Percentiles rank a stretch among this genome's conserved stretches.
These are phyloP conservation scores for Hypoxylon sp. DNA, from an alignment of 2,329 filamentous ascomycete species.

Conservation along the genomic window DNA sequence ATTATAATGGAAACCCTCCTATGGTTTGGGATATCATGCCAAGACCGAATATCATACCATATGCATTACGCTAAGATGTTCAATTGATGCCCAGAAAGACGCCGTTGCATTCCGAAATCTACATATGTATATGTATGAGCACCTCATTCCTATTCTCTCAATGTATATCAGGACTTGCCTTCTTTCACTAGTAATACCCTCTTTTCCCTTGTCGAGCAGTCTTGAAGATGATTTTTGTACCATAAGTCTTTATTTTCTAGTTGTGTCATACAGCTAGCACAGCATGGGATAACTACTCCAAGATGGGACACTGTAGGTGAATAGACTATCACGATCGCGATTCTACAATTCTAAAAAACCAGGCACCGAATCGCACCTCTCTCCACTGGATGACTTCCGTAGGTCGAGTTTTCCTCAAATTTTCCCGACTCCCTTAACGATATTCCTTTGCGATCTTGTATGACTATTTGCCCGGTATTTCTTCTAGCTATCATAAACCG, in stretches of 20 bases:
- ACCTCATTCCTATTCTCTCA: conserved; percentile 13
- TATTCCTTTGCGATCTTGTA: neutral
- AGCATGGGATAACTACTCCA: neutral
- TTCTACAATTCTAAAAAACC: neutral
- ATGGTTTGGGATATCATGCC: conserved; percentile 8
- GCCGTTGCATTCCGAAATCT: neutral
- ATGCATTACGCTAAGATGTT: conserved; percentile 7
- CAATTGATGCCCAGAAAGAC: conserved; percentile 16
- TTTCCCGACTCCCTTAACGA: neutral
- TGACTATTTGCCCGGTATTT: neutral
- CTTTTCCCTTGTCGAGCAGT: neutral
- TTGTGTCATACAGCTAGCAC: neutral
- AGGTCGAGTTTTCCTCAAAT: neutral
- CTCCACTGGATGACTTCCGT: neutral
- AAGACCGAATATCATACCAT: conserved; percentile 13
- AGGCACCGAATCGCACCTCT: neutral
- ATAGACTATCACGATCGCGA: neutral
- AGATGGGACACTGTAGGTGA: neutral
- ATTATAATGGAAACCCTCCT: conserved; percentile 10
- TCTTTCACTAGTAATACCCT: neutral
- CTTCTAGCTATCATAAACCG: neutral
- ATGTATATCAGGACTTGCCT: neutral
- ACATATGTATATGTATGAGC: neutral
- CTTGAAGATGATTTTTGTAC: neutral
- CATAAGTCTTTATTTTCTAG: neutral